Evolutionary conservation across 169 alveolate genomes (phyloP).

Genomic region (Plasmodium vivax): DNA sequence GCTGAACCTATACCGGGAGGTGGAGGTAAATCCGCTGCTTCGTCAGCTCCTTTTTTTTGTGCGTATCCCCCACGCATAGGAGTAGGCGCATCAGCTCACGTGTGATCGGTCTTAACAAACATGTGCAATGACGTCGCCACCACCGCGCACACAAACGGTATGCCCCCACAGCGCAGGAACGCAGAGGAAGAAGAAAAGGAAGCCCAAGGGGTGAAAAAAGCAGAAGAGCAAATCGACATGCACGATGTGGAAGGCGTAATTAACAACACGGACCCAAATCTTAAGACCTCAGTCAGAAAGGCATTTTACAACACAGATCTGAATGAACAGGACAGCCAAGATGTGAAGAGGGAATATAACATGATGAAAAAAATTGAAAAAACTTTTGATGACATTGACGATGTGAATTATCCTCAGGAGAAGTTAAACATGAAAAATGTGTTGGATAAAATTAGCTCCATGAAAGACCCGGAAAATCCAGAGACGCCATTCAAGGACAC

Average conservation of each 20-base stretch:
- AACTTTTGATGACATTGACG: conserved; percentile 52
- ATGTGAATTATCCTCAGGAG: conserved; percentile 34
- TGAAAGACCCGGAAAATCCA: conserved; percentile 11
- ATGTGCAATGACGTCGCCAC: not conserved
- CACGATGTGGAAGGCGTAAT: conserved; percentile 52
- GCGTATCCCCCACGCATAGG: not conserved
- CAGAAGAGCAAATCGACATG: conserved; percentile 20
- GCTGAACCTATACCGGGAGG: conserved; percentile 23
- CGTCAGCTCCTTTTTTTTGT: not conserved
- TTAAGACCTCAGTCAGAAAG: conserved; percentile 23
- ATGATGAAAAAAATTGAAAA: conserved; percentile 61
- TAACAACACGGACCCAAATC: conserved; percentile 35
- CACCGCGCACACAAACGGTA: not conserved
- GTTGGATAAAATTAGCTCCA: conserved; percentile 45
- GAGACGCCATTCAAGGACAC: conserved; percentile 54
- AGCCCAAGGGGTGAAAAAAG: not conserved
- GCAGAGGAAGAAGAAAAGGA: conserved; percentile 27
- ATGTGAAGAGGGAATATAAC: conserved; percentile 30
- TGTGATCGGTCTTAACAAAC: not conserved
- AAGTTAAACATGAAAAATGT: conserved; percentile 37
- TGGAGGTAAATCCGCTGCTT: conserved; percentile 37
- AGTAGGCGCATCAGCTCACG: not conserved
- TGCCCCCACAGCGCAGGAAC: not conserved
- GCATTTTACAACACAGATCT: conserved; percentile 58
- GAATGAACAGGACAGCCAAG: conserved; percentile 14